Base-by-base conservation (phyloP, 768 basidiomycete species). In the Pisolithus marmoratus region DNA sequence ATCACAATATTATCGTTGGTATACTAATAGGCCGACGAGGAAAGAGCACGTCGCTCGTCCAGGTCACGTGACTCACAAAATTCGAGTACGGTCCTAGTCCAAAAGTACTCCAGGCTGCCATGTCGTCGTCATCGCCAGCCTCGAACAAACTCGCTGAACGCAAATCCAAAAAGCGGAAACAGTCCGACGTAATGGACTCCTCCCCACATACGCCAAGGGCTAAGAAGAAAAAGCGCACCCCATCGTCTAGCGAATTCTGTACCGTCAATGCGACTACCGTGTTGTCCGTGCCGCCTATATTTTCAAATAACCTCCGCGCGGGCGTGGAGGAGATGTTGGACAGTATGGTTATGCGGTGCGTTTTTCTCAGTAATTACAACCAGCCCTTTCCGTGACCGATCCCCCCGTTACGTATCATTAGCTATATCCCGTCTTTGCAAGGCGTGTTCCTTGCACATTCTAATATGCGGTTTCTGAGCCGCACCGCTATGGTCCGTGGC, bases 321-420 rank as follows among this genome's bases (percentile, higher is more conserved):
- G 94, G 94, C 7, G 89, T 82, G 17, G 82, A 87, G 62, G 92
- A 97, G 70, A 84, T 94, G 81, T 72, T 97, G 17, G 93, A 97
- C 68, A 90, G 89, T 8, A 87, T 96, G 87, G 72, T 95, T 14
- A 95, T 97, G 94, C 83, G 90, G 94, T 94, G 62, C 59, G 80
- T 70, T 15, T 6, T 20, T 42, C 23, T 5, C 19, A 22, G 9
- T 19, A 29, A 34, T 15, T 36, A 14, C n/a, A 31, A 19, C 2
- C 46, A 22, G 46, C n/a, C 43, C 49, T 38, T 31, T 38, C 44
- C 54, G 53, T 54, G 53, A 27, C 51, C 43, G 24, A 29, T 45
- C 38, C 48, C 50, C 41, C 17, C 36, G 41, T 61, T 56, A 50
- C 14, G 19, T 27, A 17, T 45, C 5, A 22, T 20, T 45, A 97